phyloP scores from a whole-genome alignment of 2,329 filamentous ascomycete genomes.

The Colletotrichum sp. region DNA sequence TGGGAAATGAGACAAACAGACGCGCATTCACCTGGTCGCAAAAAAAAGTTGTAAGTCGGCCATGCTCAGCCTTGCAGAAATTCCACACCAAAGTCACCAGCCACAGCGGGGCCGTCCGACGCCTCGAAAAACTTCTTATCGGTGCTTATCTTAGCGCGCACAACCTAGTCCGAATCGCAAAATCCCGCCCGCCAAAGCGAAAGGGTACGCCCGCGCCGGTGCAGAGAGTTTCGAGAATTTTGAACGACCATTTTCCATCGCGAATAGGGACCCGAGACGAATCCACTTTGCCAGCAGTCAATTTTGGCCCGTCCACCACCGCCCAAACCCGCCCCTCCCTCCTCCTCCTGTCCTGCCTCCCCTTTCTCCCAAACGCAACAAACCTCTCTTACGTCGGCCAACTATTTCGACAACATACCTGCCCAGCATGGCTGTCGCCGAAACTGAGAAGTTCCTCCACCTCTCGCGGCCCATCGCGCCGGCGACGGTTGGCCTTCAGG shows the following conservation, averaged over 20 bases:
- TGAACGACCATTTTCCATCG: constrained; percentile 4
- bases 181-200: constrained; percentile 38
- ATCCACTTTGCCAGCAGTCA: constrained; percentile 25
- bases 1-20: not conserved
- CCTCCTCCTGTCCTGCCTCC: constrained; percentile 20
- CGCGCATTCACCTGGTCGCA: not conserved
- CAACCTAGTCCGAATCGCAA: constrained; percentile 52
- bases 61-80: constrained; percentile 22
- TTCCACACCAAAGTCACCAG: constrained; percentile 20
- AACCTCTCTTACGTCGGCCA: constrained; percentile 13
- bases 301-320: constrained; percentile 18
- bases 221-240: constrained; percentile 17
- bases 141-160: constrained; percentile 57
- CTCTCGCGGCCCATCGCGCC: constrained; percentile 91
- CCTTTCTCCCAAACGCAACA: constrained; percentile 21
- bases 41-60: constrained; percentile 23
- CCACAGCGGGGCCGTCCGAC: constrained; percentile 22
- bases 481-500: constrained; percentile 77
- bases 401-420: constrained; percentile 22
- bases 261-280: not conserved
- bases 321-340: constrained; percentile 5
- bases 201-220: constrained; percentile 18
- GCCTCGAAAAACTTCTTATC: constrained; percentile 27
- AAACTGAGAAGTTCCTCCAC: constrained; percentile 88
- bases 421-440: constrained; percentile 75